Evolutionary conservation across 2,329 filamentous ascomycete genomes (phyloP).

Genomic region (Hypoxylon sp.): DNA sequence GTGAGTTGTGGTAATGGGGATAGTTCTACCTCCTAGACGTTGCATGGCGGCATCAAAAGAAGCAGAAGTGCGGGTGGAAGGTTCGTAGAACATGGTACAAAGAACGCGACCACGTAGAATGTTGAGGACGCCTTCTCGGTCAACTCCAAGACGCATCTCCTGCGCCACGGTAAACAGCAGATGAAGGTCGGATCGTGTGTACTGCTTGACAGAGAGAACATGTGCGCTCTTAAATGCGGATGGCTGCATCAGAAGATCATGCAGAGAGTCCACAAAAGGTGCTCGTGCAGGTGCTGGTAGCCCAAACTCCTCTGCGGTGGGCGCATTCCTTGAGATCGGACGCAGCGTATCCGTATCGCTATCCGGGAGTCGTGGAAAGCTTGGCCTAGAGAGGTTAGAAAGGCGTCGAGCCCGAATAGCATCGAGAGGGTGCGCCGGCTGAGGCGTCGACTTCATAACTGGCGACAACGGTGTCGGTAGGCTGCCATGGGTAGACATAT

Average conservation of each 20-base stretch:
- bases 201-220: slow-evolving; percentile 91
- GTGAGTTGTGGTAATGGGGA: slow-evolving; percentile 81
- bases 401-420: slow-evolving; percentile 47
- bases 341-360: slow-evolving; percentile 44
- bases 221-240: slow-evolving; percentile 91
- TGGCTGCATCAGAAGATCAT: slow-evolving; percentile 74
- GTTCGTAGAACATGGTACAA: slow-evolving; percentile 96
- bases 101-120: slow-evolving; percentile 86
- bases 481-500: slow-evolving; percentile 76
- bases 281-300: slow-evolving; percentile 59
- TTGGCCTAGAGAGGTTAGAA: slow-evolving; percentile 44
- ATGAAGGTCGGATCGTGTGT: slow-evolving; percentile 87
- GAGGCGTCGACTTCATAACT: slow-evolving; percentile 61
- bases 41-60: slow-evolving; percentile 99
- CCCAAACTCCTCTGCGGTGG: slow-evolving; percentile 55
- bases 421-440: slow-evolving; percentile 49
- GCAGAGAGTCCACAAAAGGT: slow-evolving; percentile 67
- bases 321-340: slow-evolving; percentile 37
- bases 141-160: slow-evolving; percentile 95
- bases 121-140: slow-evolving; percentile 88
- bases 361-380: slow-evolving; percentile 48
- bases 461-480: slow-evolving; percentile 63
- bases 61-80: slow-evolving; percentile 91
- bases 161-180: slow-evolving; percentile 95
- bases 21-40: slow-evolving; percentile 86